Evolutionary conservation across 2,329 filamentous ascomycete species (phyloP), one percentile per base, ranked within the genome.

Genomic region (Diaporthe citrichinensis): DNA sequence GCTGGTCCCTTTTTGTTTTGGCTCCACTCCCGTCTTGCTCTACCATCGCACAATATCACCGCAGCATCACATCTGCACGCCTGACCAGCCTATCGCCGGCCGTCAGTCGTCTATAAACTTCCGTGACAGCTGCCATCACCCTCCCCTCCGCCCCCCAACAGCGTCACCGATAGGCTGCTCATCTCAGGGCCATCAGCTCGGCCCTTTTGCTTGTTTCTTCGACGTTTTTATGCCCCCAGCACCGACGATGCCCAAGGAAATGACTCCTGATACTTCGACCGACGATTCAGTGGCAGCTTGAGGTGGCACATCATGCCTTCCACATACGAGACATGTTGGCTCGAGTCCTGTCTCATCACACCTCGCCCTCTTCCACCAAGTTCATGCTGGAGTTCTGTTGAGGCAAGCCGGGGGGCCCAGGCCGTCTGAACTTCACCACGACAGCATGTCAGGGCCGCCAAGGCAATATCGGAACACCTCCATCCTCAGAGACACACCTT

Each of bases 21-120:
- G 46, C 59, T 28, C 46, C 46, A 17, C 41, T 68, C 34, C 59
- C 59, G 59, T 51, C 28, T n/a, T 49, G 44, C 23, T 53, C 25
- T 53, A 28, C 46, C 65, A 55, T 69, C 34, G 34, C 65, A 69
- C 65, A 41, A 41, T 55, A 69, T 55, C 65, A 55, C 65, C 65
- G 46, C 65, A 68, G 65, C 65, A 69, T 69, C 62, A 28, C 65
- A 55, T 69, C 46, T 55, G 46, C 65, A 69, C 65, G 8, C n/a
- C 65, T 69, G 65, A 69, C 34, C 65, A 68, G 46, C 62, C 62
- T 68, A 55, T 69, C 31, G 46, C 8, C 65, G 15, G 14, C 23
- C 65, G 34, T 68, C 46, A 55, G 10, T 2, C 12, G 15, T 31
- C 17, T 5, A 28, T 8, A 55, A 55, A 25, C 46, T 12, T 53